Evolutionary conservation across 2,329 filamentous ascomycete species (phyloP).

Genomic region (Ustilaginoidea virens): DNA sequence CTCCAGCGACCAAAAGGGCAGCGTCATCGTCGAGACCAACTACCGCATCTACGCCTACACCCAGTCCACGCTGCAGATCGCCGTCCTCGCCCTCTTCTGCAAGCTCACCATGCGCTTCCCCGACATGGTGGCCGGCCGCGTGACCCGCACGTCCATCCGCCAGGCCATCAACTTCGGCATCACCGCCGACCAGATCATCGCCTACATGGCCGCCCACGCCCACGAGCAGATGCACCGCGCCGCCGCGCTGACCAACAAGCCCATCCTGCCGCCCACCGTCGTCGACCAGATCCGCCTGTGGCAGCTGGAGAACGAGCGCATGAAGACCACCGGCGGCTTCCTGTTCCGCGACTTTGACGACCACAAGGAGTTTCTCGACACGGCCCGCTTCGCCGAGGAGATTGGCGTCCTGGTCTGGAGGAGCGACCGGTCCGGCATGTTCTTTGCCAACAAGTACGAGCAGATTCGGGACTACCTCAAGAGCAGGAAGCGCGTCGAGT

Average conservation of each 20-base stretch:
- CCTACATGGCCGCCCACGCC: constrained; percentile 80
- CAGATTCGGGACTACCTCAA: constrained; percentile 73
- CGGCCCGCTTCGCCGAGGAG: constrained; percentile 69
- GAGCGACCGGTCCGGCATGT: constrained; percentile 63
- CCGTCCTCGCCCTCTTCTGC: constrained; percentile 79
- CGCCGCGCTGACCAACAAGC: constrained; percentile 38
- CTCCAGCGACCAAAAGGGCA: constrained; percentile 44
- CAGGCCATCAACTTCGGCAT: constrained; percentile 81
- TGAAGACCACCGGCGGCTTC: constrained; percentile 71
- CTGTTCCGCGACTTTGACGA: constrained; percentile 79
- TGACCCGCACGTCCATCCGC: constrained; percentile 79
- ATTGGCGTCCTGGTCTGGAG: constrained; percentile 84
- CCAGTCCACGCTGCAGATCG: constrained; percentile 82
- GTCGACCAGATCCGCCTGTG: constrained; percentile 95
- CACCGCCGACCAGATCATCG: constrained; percentile 87
- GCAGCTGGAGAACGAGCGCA: constrained; percentile 93
- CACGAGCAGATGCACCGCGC: constrained; percentile 82
- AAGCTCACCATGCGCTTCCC: constrained; percentile 82
- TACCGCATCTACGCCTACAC: constrained; percentile 97
- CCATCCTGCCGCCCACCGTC: constrained; percentile 83
- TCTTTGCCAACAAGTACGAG: constrained; percentile 86
- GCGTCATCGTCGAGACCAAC: constrained; percentile 95
- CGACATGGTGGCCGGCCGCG: constrained; percentile 82
- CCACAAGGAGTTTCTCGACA: constrained; percentile 51
- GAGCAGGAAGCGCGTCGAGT: constrained; percentile 39